These are phyloP conservation scores for Ceratobasidium sp. DNA, from an alignment of 1,284 basidiomycete species.

Conservation along the genomic window DNA sequence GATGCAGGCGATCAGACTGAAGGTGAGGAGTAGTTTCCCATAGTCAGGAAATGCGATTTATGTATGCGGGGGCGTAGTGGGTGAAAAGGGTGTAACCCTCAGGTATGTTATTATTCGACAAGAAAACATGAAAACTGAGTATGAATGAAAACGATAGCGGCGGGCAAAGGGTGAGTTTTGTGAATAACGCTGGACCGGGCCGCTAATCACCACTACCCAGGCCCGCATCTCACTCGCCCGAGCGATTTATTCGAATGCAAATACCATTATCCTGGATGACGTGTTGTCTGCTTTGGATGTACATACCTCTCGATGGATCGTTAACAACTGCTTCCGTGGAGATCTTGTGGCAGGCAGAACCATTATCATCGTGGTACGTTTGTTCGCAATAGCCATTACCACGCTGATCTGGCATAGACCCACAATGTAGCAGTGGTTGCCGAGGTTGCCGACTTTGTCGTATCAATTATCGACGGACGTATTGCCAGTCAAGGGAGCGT, in stretches of 20 bases:
- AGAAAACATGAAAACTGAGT: conserved; percentile 17
- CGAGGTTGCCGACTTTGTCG: conserved; percentile 50
- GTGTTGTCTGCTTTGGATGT: conserved; percentile 50
- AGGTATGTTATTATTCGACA: conserved; percentile 53
- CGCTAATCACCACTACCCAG: too few species aligned
- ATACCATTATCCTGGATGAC: conserved; percentile 62
- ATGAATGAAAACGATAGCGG: conserved; percentile 47
- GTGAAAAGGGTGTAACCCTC: conserved; percentile 80
- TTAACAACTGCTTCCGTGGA: conserved; percentile 52
- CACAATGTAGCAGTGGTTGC: conserved; percentile 52
- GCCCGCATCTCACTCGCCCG: conserved; percentile 84
- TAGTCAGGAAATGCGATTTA: not conserved
- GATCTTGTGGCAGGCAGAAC: conserved; percentile 51
- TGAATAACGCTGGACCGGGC: too few species aligned
- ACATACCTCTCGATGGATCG: conserved; percentile 52
- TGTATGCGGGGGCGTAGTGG: conserved; percentile 72
- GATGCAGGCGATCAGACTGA: conserved; percentile 59
- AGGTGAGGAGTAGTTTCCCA: not conserved
- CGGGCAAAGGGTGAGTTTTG: conserved; percentile 62
- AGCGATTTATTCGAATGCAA: conserved; percentile 76
- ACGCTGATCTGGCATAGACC: conserved; percentile 41
- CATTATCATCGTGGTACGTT: conserved; percentile 49
- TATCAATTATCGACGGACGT: conserved; percentile 56
- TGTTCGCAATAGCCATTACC: not conserved
- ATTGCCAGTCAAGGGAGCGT: conserved; percentile 59